Evolutionary conservation across 2,329 filamentous ascomycete genomes (phyloP).

Genomic region (Claviceps africana): DNA sequence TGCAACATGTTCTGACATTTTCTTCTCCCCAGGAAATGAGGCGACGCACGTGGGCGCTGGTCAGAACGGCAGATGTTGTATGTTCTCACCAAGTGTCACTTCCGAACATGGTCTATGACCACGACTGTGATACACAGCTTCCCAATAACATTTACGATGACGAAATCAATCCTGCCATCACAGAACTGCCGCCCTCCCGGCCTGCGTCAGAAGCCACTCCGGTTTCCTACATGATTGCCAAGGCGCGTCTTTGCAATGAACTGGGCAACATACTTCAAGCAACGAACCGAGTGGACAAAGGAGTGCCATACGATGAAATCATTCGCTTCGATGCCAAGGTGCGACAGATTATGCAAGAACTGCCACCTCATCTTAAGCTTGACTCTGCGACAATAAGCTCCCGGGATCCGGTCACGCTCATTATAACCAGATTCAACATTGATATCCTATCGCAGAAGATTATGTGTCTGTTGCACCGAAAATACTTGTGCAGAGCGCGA

Average conservation of each 20-base stretch:
- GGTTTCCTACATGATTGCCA: conserved; percentile 66
- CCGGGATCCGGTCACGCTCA: conserved; percentile 67
- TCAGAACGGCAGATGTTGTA: conserved; percentile 60
- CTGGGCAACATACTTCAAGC: conserved; percentile 60
- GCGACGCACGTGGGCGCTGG: conserved; percentile 52
- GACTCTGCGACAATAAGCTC: conserved; percentile 56
- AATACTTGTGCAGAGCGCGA: conserved; percentile 66
- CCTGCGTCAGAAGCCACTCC: conserved; percentile 59
- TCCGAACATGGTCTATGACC: conserved; percentile 55
- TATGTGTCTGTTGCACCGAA: conserved; percentile 75
- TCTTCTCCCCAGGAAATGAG: conserved; percentile 47
- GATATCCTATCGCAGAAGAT: conserved; percentile 82
- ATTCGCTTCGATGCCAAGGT: conserved; percentile 47
- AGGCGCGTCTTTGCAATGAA: conserved; percentile 52
- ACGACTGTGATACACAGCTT: conserved; percentile 61
- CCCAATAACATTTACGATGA: conserved; percentile 72
- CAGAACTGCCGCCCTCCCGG: conserved; percentile 51
- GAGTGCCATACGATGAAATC: conserved; percentile 49
- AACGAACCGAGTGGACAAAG: conserved; percentile 40
- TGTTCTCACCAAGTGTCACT: conserved; percentile 63
- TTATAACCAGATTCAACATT: conserved; percentile 73
- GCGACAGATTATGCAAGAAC: conserved; percentile 46
- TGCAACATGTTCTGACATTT: background rate
- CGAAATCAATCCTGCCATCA: conserved; percentile 58
- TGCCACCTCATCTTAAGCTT: conserved; percentile 69